Percentiles rank a stretch among this genome's conserved stretches.
Conservation (phyloP, 2,329 filamentous ascomycete species). For the Pseudopyricularia cyperi region DNA sequence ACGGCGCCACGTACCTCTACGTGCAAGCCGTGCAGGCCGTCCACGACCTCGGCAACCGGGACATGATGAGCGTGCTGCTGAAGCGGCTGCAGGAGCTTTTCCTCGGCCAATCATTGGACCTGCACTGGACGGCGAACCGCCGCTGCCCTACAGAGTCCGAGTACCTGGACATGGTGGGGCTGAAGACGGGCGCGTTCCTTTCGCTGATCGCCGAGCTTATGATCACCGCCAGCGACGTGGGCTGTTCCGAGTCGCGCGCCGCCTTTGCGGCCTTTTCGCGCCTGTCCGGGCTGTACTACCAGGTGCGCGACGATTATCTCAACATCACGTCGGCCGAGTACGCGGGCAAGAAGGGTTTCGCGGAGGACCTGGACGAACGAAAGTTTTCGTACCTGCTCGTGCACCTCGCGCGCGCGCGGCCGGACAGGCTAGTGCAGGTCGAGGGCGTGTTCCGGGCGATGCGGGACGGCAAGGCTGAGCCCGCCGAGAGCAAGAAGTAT, state of each 20-base stretch:
- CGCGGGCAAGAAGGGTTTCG: constrained; percentile 22
- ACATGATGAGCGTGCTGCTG: not conserved
- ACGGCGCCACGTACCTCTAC: constrained; percentile 18
- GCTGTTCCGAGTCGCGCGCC: not conserved
- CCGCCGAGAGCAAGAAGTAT: not conserved
- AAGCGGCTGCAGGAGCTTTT: constrained; percentile 6
- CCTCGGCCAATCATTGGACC: constrained; percentile 15
- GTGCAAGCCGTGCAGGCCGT: constrained; percentile 9
- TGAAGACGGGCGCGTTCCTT: constrained; percentile 6
- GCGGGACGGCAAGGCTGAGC: not conserved
- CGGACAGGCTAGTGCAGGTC: not conserved
- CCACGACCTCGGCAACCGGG: not conserved
- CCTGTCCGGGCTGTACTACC: constrained; percentile 16
- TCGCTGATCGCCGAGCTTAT: not conserved
- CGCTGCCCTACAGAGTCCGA: constrained; percentile 10
- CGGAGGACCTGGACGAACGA: constrained; percentile 26
- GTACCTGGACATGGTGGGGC: constrained; percentile 16
- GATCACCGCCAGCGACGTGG: not conserved
- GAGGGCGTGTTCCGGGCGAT: not conserved
- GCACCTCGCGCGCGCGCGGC: not conserved
- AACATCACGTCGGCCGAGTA: constrained; percentile 18
- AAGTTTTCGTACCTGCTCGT: constrained; percentile 12
- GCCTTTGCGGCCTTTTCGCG: not conserved
- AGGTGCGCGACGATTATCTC: constrained; percentile 20
- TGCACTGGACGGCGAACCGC: constrained; percentile 12